phyloP scores from a whole-genome alignment of 129 eudicot species.

The Gnaphalium uliginosum region DNA sequence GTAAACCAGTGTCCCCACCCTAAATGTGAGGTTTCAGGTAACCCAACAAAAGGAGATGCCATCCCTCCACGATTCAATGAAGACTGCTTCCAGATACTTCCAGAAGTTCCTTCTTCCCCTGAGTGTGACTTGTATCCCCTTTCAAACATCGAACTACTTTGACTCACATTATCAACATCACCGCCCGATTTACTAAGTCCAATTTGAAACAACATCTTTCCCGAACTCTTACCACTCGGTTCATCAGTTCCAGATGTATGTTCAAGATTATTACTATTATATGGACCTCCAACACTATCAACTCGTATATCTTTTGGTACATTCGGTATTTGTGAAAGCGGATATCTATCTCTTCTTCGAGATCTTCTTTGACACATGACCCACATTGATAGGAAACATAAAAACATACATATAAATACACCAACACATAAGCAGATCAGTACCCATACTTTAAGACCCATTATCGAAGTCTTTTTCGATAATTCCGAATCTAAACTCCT shows the following conservation, averaged over 20 bases:
- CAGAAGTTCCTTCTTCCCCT: slow-evolving; percentile 87
- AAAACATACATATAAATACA: slow-evolving; percentile 62
- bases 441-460: slow-evolving; percentile 82
- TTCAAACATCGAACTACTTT: slow-evolving; percentile 70
- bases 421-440: slow-evolving; percentile 66
- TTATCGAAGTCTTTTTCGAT: slow-evolving; percentile 57
- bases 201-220: slow-evolving; percentile 64
- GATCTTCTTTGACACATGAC: slow-evolving; percentile 61
- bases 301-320: slow-evolving; percentile 74
- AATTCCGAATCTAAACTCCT: slow-evolving; percentile 54
- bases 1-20: slow-evolving; percentile 99
- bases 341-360: slow-evolving; percentile 48
- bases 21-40: slow-evolving; percentile 91
- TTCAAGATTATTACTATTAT: slow-evolving; percentile 50
- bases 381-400: slow-evolving; percentile 73
- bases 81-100: slow-evolving; percentile 57
- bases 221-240: slow-evolving; percentile 56
- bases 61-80: slow-evolving; percentile 51
- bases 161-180: slow-evolving; percentile 75
- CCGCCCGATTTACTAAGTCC: slow-evolving; percentile 78
- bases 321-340: slow-evolving; percentile 73
- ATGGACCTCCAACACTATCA: slow-evolving; percentile 60
- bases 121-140: slow-evolving; percentile 71
- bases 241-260: slow-evolving; percentile 42
- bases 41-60: slow-evolving; percentile 83